Percentiles rank a stretch among this genome's conserved stretches.
Conservation (phyloP, 768 basidiomycete genomes). For the Podaxis sp. region DNA sequence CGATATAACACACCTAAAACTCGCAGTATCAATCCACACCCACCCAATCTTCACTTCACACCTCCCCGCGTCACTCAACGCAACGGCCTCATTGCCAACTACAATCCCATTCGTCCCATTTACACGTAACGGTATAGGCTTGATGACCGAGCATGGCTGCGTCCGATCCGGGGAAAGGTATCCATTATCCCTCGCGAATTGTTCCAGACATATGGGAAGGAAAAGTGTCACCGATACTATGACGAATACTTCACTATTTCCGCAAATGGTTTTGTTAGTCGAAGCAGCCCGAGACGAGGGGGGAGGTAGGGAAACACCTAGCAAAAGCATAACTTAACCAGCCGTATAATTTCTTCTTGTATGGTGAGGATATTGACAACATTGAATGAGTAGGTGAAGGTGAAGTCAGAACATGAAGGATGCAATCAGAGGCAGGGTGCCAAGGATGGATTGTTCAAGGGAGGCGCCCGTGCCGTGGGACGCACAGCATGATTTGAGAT, state of each 20-base stretch:
- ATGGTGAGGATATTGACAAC: constrained; percentile 18
- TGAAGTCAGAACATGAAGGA: neutral
- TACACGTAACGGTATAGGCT: constrained; percentile 16
- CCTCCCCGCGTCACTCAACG: constrained; percentile 37
- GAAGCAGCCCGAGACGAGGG: neutral
- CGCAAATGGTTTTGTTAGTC: neutral
- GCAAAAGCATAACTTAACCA: constrained; percentile 89
- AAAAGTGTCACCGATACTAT: constrained; percentile 81
- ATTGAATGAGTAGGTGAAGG: neutral
- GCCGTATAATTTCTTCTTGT: constrained; percentile 55
- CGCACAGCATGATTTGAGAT: neutral
- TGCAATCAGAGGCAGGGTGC: neutral
- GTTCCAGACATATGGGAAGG: constrained; percentile 80
- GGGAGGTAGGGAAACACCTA: constrained; percentile 42
- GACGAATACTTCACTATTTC: constrained; percentile 71
- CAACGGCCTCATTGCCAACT: neutral
- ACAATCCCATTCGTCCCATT: constrained; percentile 16
- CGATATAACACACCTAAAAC: constrained; percentile 67
- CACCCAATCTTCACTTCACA: constrained; percentile 85
- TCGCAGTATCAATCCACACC: constrained; percentile 88
- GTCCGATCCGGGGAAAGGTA: constrained; percentile 69
- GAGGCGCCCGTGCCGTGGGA: neutral
- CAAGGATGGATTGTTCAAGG: neutral
- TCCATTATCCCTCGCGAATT: constrained; percentile 90
- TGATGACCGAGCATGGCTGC: constrained; percentile 48